These are phyloP conservation scores for Oidiodendron maius DNA, from an alignment of 495 filamentous ascomycete genomes.

Conservation along the genomic window DNA sequence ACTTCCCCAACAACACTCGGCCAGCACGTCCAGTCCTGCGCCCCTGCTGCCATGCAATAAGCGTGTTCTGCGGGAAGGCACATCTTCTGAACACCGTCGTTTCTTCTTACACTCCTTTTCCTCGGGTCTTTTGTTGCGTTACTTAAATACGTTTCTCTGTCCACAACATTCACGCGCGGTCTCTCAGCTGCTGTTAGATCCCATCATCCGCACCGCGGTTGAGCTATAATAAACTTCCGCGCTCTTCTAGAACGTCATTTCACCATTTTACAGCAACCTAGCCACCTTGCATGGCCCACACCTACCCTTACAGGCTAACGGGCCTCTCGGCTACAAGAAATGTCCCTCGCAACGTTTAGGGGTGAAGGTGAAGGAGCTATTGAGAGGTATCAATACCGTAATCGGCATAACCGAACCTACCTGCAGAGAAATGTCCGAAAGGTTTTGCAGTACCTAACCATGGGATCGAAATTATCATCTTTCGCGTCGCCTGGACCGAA, in stretches of 20 bases:
- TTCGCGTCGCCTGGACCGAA: background rate
- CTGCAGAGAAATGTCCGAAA: conserved; percentile 18
- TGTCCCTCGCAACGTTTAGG: conserved; percentile 11
- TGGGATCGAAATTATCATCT: conserved; percentile 15
- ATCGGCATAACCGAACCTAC: conserved; percentile 4
- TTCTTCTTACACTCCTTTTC: too few relatives aligned
- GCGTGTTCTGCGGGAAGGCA: background rate
- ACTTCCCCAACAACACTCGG: too few relatives aligned
- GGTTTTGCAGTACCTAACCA: conserved; percentile 6
- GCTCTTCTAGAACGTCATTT: background rate
- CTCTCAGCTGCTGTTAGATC: too few relatives aligned
- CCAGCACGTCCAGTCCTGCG: too few relatives aligned
- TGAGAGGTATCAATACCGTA: background rate
- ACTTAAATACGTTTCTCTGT: too few relatives aligned
- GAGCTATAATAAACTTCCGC: too few relatives aligned
- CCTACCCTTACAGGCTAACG: conserved; percentile 11
- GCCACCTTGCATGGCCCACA: conserved; percentile 7
- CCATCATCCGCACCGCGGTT: too few relatives aligned
- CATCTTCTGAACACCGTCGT: background rate
- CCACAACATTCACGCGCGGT: too few relatives aligned
- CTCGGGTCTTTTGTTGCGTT: too few relatives aligned
- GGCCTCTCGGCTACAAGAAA: conserved; percentile 16
- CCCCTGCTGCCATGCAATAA: too few relatives aligned
- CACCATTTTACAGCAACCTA: background rate
- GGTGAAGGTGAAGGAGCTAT: conserved; percentile 11